Evolutionary conservation across 2,329 filamentous ascomycete genomes (phyloP).

Genomic region (Fusarium sp.): DNA sequence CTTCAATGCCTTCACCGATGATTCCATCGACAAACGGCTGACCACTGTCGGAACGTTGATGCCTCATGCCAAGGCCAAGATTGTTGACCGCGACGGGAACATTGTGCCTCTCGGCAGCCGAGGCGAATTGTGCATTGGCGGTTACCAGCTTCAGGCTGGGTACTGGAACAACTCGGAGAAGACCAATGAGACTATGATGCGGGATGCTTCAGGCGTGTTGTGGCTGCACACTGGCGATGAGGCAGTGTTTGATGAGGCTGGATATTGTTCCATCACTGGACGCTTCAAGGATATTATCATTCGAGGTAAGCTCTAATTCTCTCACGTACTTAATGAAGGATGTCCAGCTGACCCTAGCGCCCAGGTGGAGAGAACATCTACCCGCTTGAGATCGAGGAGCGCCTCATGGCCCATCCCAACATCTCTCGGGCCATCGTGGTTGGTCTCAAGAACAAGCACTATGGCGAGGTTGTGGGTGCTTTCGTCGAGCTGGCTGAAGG

Average conservation of each 20-base stretch:
- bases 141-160: constrained; percentile 78
- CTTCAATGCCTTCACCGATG: constrained; percentile 83
- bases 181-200: constrained; percentile 71
- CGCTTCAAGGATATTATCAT: constrained; percentile 86
- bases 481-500: constrained; percentile 64
- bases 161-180: constrained; percentile 80
- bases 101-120: constrained; percentile 75
- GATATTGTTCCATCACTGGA: constrained; percentile 80
- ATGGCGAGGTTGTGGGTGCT: constrained; percentile 78
- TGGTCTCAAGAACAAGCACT: constrained; percentile 76
- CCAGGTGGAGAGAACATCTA: constrained; percentile 79
- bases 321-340: constrained; percentile 25
- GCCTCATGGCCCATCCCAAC: constrained; percentile 72
- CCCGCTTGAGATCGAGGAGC: constrained; percentile 80
- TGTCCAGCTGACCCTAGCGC: constrained; percentile 30
- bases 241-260: constrained; percentile 74
- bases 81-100: constrained; percentile 75
- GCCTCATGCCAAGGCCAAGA: constrained; percentile 82
- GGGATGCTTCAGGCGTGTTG: constrained; percentile 64
- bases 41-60: constrained; percentile 81
- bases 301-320: constrained; percentile 59
- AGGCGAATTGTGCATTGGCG: constrained; percentile 82
- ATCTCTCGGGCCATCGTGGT: constrained; percentile 76
- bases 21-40: constrained; percentile 74
- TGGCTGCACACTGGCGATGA: constrained; percentile 79